Conservation (phyloP, 257 asterid species). For the Nicotiana benthamiana region DNA sequence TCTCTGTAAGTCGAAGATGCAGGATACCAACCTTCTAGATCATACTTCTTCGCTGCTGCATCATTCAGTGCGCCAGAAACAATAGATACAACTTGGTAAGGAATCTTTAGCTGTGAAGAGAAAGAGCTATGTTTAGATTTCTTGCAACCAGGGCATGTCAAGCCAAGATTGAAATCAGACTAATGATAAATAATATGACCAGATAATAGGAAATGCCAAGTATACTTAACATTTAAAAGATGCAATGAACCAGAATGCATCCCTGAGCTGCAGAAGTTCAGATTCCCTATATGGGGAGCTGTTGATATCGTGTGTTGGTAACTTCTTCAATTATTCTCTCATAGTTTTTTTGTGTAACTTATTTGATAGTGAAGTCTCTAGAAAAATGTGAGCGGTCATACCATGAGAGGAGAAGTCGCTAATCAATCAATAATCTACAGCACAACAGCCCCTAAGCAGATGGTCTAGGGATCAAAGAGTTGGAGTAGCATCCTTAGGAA, state of each 20-base stretch:
- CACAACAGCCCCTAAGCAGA: too few relatives aligned
- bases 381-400: too few relatives aligned
- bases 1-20: slow-evolving; percentile 75
- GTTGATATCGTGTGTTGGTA: background rate
- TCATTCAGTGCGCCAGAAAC: slow-evolving; percentile 95
- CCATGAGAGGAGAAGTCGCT: too few relatives aligned
- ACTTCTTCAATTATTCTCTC: background rate
- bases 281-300: background rate
- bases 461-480: too few relatives aligned
- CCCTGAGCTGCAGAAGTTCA: background rate
- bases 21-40: slow-evolving; percentile 96
- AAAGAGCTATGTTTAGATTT: background rate
- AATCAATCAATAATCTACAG: too few relatives aligned
- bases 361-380: too few relatives aligned
- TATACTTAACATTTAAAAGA: background rate
- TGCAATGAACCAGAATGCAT: background rate
- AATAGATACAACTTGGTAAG: slow-evolving; percentile 71
- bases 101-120: slow-evolving; percentile 61
- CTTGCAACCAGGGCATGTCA: background rate
- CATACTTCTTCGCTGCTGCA: slow-evolving; percentile 96
- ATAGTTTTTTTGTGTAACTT: background rate
- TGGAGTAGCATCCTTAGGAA: too few relatives aligned
- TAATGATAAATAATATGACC: background rate
- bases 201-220: background rate
- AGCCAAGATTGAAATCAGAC: background rate